phyloP scores from a whole-genome alignment of 208 protist genomes.

The Strigomonas culicis region DNA sequence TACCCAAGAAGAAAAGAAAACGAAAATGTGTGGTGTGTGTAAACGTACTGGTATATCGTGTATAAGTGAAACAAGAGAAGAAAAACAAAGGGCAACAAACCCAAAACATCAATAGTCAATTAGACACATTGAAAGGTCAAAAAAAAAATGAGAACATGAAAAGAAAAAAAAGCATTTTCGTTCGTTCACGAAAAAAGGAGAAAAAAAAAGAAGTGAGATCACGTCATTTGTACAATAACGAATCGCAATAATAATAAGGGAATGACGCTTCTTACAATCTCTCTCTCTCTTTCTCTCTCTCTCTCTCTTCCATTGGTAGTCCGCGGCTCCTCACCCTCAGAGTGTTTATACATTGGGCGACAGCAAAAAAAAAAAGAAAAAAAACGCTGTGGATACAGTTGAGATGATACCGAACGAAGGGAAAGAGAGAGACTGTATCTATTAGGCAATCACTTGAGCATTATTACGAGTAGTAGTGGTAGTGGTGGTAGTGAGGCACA shows the following conservation, averaged over 20 bases:
- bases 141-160: slow-evolving; percentile 12
- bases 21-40: background rate
- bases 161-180: slow-evolving; percentile 3
- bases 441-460: too few species aligned
- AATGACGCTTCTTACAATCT: background rate
- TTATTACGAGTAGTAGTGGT: too few species aligned
- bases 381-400: too few species aligned
- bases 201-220: slow-evolving; percentile 6
- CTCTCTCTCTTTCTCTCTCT: background rate
- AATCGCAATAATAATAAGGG: too few species aligned
- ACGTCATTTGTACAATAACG: slow-evolving; percentile 1
- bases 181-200: background rate
- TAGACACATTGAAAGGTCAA: background rate
- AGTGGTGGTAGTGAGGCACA: too few species aligned
- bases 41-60: background rate
- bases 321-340: too few species aligned
- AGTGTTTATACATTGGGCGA: too few species aligned
- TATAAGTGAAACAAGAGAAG: slow-evolving; percentile 7
- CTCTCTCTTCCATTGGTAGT: background rate
- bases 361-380: too few species aligned
- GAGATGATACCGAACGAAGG: too few species aligned
- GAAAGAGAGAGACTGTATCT: too few species aligned
- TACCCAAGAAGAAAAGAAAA: background rate
- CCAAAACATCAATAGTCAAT: too few species aligned
- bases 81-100: too few species aligned